Conservation (phyloP, 768 basidiomycete species). For the Pulveroboletus sp. region DNA sequence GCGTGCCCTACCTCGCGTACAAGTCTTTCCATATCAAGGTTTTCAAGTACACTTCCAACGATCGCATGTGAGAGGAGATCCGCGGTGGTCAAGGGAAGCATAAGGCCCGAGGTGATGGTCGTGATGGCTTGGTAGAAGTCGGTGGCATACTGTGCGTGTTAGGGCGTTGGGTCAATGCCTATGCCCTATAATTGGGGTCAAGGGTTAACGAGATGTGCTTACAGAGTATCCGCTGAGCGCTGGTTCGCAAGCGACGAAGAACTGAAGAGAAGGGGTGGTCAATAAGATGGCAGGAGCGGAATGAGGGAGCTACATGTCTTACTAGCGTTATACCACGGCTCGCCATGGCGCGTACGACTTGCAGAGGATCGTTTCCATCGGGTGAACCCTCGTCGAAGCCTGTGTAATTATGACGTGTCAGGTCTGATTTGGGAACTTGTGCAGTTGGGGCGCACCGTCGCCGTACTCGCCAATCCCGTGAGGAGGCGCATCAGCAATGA, state of each 20-base stretch:
- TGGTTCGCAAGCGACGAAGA: slow-evolving; percentile 99
- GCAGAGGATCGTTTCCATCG: slow-evolving; percentile 87
- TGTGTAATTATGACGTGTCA: slow-evolving; percentile 28
- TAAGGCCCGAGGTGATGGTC: slow-evolving; percentile 88
- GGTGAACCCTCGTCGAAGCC: slow-evolving; percentile 94
- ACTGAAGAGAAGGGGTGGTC: slow-evolving; percentile 43
- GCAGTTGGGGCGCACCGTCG: slow-evolving; percentile 57
- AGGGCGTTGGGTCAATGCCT: slow-evolving; percentile 12
- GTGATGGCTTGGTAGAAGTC: slow-evolving; percentile 95
- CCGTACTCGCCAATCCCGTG: slow-evolving; percentile 98
- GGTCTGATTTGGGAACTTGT: slow-evolving; percentile 6
- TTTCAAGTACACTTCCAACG: slow-evolving; percentile 93
- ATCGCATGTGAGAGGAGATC: slow-evolving; percentile 94
- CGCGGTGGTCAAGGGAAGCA: slow-evolving; percentile 94
- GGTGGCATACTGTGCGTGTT: slow-evolving; percentile 64
- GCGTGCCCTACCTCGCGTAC: slow-evolving; percentile 93
- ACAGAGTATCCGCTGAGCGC: slow-evolving; percentile 90
- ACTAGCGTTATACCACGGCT: slow-evolving; percentile 86
- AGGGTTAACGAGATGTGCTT: slow-evolving; percentile 27
- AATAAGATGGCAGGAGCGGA: neutral
- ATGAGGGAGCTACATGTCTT: slow-evolving; percentile 26
- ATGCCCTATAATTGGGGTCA: slow-evolving; percentile 5
- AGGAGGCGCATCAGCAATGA: slow-evolving; percentile 96
- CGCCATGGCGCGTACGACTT: slow-evolving; percentile 86
- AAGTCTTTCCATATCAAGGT: slow-evolving; percentile 96